These are phyloP conservation scores for Carnegiea gigantea DNA, from an alignment of 179 eudicot species.

Conservation along the genomic window DNA sequence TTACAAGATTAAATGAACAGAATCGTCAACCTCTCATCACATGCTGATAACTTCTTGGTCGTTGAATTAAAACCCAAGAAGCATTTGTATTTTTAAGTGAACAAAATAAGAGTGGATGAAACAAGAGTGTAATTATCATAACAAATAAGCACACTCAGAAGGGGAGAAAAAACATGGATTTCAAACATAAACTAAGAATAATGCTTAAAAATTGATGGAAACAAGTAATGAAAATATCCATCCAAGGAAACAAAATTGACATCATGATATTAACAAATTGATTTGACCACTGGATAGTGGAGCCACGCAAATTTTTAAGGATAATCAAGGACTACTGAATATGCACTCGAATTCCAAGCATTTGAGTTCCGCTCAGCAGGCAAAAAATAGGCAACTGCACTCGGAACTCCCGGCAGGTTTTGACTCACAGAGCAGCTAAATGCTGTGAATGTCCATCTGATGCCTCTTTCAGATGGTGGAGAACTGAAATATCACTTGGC, in stretches of 20 bases:
- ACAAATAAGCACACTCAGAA: background rate
- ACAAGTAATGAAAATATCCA: slow-evolving; percentile 1
- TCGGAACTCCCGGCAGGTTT: slow-evolving; percentile 3
- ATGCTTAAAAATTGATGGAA: background rate
- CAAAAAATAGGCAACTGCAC: slow-evolving; percentile 26
- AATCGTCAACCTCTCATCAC: too few species aligned
- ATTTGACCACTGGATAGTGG: background rate
- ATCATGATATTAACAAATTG: slow-evolving; percentile 35
- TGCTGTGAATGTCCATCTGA: background rate
- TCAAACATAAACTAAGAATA: background rate
- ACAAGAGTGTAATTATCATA: background rate
- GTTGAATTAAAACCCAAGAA: too few species aligned
- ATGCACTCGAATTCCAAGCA: slow-evolving; percentile 20
- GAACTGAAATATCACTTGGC: background rate
- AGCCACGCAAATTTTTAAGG: slow-evolving; percentile 14
- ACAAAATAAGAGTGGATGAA: too few species aligned
- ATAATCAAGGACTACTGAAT: slow-evolving; percentile 11
- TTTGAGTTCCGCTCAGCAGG: slow-evolving; percentile 19
- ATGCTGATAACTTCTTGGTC: too few species aligned
- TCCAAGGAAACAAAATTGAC: slow-evolving; percentile 25
- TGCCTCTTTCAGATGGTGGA: slow-evolving; percentile 3
- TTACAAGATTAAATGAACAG: too few species aligned
- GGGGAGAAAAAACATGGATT: background rate
- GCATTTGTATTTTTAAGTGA: too few species aligned
- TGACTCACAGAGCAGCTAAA: slow-evolving; percentile 4